Conservation (phyloP, 768 basidiomycete species). For the Psilocybe sp. region DNA sequence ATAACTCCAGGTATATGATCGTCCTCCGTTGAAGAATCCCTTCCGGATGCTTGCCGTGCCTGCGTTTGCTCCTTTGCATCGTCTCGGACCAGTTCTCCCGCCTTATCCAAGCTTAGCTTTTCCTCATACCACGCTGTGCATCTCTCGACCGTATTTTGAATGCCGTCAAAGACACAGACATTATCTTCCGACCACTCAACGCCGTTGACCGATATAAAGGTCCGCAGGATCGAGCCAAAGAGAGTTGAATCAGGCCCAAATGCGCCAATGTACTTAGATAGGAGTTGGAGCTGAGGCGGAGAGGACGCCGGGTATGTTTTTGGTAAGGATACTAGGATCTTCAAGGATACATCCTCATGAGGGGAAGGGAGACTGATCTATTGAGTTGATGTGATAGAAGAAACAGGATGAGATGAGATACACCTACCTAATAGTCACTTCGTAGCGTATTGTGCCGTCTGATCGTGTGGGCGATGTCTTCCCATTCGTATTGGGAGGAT, state of each 20-base stretch:
- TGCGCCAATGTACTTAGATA: conserved; percentile 80
- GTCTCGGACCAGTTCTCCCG: conserved; percentile 53
- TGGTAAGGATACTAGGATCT: conserved; percentile 58
- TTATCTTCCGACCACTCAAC: conserved; percentile 74
- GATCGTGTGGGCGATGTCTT: conserved; percentile 11
- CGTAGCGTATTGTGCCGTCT: conserved; percentile 56
- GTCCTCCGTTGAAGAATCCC: conserved; percentile 2
- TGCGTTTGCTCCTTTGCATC: conserved; percentile 33
- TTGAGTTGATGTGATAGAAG: conserved; percentile 8
- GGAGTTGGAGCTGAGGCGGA: conserved; percentile 80
- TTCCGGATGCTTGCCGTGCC: background rate
- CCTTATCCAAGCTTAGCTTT: conserved; percentile 53
- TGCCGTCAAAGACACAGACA: conserved; percentile 85
- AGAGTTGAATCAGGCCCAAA: conserved; percentile 71
- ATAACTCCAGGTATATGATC: conserved; percentile 7
- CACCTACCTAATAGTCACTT: conserved; percentile 61
- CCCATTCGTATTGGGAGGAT: conserved; percentile 26
- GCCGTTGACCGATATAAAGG: conserved; percentile 74
- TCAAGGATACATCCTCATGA: conserved; percentile 49
- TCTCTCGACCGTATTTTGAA: conserved; percentile 70
- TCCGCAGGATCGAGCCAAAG: conserved; percentile 76
- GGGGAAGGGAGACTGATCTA: conserved; percentile 49
- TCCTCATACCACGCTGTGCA: conserved; percentile 71
- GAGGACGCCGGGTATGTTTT: conserved; percentile 60
- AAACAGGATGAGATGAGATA: background rate